These are phyloP conservation scores for Asterochloris erici DNA, from an alignment of 139 green algal species.

Conservation along the genomic window DNA sequence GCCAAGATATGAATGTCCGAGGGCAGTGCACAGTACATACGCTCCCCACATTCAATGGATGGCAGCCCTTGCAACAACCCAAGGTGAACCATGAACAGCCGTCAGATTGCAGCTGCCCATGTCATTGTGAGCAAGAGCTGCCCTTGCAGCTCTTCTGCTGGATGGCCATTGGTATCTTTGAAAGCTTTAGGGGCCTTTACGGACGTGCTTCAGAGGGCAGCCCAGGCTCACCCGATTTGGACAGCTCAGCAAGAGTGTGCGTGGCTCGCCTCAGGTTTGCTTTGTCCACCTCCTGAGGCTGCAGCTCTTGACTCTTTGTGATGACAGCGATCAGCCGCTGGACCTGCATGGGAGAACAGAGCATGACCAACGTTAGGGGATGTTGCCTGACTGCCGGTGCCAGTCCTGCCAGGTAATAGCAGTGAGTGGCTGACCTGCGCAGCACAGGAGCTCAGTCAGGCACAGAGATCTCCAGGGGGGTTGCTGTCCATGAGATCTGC, in stretches of 20 bases:
- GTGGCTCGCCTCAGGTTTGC: constrained; percentile 40
- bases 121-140: too few relatives aligned
- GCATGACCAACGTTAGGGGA: not conserved
- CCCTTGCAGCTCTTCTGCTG: not conserved
- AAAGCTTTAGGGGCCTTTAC: not conserved
- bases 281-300: constrained; percentile 26
- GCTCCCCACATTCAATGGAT: too few relatives aligned
- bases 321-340: constrained; percentile 22
- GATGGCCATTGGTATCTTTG: not conserved
- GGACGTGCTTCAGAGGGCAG: not conserved
- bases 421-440: not conserved
- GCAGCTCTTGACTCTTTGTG: constrained; percentile 7
- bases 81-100: too few relatives aligned
- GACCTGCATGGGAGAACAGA: constrained; percentile 9
- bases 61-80: too few relatives aligned
- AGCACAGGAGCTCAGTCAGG: not conserved
- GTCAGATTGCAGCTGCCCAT: too few relatives aligned
- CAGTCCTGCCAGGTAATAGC: not conserved
- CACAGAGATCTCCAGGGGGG: not conserved
- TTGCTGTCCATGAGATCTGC: not conserved
- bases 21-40: too few relatives aligned
- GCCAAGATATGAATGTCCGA: too few relatives aligned
- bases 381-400: not conserved
- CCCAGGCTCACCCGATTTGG: constrained; percentile 50
- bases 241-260: constrained; percentile 63